Evolutionary conservation across 768 basidiomycete genomes (phyloP), one percentile per base, ranked within the genome.

Genomic region (Leccinum sublutescens): DNA sequence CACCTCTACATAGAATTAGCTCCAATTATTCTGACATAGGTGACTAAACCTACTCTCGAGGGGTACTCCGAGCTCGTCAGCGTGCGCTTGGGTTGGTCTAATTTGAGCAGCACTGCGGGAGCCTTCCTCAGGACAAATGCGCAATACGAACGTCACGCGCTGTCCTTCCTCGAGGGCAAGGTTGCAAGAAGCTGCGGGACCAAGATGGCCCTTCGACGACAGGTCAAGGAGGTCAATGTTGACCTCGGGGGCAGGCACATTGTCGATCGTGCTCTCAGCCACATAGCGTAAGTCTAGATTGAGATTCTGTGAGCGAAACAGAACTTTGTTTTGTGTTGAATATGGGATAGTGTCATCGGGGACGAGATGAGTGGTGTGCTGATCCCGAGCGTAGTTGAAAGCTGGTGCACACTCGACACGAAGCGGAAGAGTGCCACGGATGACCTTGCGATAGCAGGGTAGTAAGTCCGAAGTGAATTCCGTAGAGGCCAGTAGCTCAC

Each of bases 371-470:
- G 89, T 89, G 8, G 79, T 82, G 72, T 98, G 96, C 2, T 78
- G 52, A 51, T 86, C 82, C 12, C 89, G 82, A 1, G 93, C 95
- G 66, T 99, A 99, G 73, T 97, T 88, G 84, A 99, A 99, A 0
- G 95, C 96, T 0, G 96, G 96, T 0, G 93, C 93, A 66, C 93
- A 95, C 76, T 98, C 92, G 73, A 98, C 81, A 58, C 84, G 80
- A 55, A 96, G 78, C 0, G 91, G 87, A 33, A 97, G 77, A 7
- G 70, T 81, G 1, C 96, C 96, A 17, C 96, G 89, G 63, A 98
- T 85, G 59, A 92, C 89, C 78, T 89, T 31, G 48, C 0, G 11
- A 49, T 53, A 10, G 47, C n/a, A 38, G 27, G 7, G 14, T 53
- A 3, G 60, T 8, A 9, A 2, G 49, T 9, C 17, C 10, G 9